phyloP scores from a whole-genome alignment of 306 rosid species.

The Vigna hirtella region DNA sequence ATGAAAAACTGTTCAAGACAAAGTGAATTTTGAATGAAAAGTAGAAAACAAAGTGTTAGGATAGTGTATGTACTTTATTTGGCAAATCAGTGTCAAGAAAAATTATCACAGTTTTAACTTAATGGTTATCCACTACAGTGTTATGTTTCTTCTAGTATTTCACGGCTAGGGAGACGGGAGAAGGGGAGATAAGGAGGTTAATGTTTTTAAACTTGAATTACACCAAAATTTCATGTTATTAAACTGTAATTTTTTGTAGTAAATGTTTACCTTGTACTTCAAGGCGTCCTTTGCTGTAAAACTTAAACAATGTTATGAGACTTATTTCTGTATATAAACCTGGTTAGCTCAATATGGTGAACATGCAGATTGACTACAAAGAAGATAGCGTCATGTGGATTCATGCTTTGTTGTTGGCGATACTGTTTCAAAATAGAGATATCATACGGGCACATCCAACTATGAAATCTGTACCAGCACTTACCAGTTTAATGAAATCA shows the following conservation, averaged over 20 bases:
- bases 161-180: not conserved
- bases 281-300: conserved; percentile 23
- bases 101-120: conserved; percentile 6
- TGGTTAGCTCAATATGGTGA: conserved; percentile 41
- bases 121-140: conserved; percentile 9
- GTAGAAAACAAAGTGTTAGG: conserved; percentile 9
- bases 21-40: not conserved
- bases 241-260: conserved; percentile 10
- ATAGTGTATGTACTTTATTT: conserved; percentile 7
- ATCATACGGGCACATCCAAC: conserved; percentile 90
- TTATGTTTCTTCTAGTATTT: conserved; percentile 4
- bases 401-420: conserved; percentile 82
- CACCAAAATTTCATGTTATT: conserved; percentile 3
- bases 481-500: conserved; percentile 84
- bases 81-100: conserved; percentile 11
- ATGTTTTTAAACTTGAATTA: conserved; percentile 32
- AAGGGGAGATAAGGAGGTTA: not conserved
- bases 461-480: conserved; percentile 82
- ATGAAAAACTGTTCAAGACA: conserved; percentile 1
- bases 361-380: conserved; percentile 76
- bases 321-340: conserved; percentile 36
- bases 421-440: conserved; percentile 93
- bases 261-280: conserved; percentile 20
- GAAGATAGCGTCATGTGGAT: conserved; percentile 96
- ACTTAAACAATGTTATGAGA: conserved; percentile 29